Percentiles rank a stretch among this genome's conserved stretches.
phyloP scores from a whole-genome alignment of 345 rosid species.

The Bretschneidera sinensis region DNA sequence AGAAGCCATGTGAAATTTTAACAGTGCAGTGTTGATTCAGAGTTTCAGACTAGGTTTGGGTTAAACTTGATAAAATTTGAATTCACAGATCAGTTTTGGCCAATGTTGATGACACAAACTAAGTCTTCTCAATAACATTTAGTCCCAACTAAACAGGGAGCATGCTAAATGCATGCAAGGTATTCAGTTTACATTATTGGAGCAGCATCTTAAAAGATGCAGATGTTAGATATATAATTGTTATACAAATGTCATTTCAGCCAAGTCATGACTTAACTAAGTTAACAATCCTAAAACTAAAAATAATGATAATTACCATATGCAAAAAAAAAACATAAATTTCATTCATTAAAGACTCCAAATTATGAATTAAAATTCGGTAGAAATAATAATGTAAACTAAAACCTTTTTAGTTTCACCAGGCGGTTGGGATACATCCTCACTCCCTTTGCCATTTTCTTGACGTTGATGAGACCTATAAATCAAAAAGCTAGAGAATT shows the following conservation, averaged over 20 bases:
- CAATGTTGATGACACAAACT: neutral
- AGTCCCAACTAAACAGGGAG: no score
- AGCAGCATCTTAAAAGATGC: no score
- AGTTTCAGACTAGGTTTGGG: neutral
- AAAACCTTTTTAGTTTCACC: slow-evolving; percentile 59
- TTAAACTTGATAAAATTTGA: no score
- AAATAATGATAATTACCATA: neutral
- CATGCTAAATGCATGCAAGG: no score
- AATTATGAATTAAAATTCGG: neutral
- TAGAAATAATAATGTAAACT: slow-evolving; percentile 4
- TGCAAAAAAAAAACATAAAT: neutral
- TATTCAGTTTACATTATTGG: no score
- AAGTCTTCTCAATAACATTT: no score
- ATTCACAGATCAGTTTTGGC: neutral
- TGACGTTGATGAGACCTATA: slow-evolving; percentile 40
- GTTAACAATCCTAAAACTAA: neutral
- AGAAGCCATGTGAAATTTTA: neutral
- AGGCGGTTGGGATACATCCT: slow-evolving; percentile 33
- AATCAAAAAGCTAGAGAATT: slow-evolving; percentile 2
- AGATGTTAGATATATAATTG: no score
- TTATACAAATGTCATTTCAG: no score
- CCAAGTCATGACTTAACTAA: neutral
- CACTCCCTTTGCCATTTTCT: slow-evolving; percentile 33
- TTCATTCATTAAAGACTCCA: neutral
- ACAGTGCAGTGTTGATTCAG: neutral